A percentile compares a stretch with the other conserved stretches of the same genome.
phyloP scores from a whole-genome alignment of 2,329 filamentous ascomycete genomes.

The Talaromyces sp. region DNA sequence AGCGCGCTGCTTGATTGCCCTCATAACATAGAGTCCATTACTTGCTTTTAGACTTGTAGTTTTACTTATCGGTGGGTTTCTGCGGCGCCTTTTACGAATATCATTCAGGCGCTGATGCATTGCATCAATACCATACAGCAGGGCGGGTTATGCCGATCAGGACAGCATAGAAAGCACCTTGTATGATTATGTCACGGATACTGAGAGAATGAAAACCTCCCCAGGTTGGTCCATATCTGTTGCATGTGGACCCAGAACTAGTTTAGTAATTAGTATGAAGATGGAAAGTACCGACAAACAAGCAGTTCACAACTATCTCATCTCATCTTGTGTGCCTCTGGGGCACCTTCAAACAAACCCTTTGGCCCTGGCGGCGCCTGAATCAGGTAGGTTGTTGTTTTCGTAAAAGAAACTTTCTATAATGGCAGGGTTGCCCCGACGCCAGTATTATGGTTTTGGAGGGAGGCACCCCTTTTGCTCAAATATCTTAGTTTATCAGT shows the following conservation, averaged over 20 bases:
- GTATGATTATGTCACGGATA: background rate
- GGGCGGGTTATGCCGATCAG: background rate
- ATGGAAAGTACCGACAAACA: background rate
- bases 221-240: background rate
- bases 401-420: background rate
- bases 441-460: background rate
- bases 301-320: background rate
- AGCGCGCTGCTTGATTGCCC: conserved; percentile 4
- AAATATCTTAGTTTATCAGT: background rate
- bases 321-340: background rate
- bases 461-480: background rate
- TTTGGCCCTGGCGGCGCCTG: background rate
- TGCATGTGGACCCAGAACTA: background rate
- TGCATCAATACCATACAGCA: background rate
- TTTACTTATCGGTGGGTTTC: background rate
- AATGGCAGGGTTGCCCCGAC: background rate
- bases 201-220: background rate
- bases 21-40: background rate
- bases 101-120: background rate
- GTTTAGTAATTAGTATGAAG: background rate
- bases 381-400: background rate
- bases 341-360: background rate
- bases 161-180: background rate
- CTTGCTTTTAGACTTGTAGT: background rate
- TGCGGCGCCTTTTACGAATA: background rate